Conservation (phyloP, 805 yeast genomes). For the Phaffomyces antillensis region DNA sequence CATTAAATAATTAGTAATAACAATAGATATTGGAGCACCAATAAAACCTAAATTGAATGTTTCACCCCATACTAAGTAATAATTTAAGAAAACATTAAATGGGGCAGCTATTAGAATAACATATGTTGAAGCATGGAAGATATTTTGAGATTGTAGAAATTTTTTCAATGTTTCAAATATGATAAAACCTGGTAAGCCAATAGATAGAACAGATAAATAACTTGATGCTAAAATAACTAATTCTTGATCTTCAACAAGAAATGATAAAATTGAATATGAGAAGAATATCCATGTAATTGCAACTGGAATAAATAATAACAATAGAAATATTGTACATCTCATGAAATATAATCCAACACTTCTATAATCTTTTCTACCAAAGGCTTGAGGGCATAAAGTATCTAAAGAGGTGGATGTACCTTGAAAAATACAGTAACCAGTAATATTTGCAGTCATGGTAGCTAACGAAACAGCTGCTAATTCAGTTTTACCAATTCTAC, state of each 20-base stretch:
- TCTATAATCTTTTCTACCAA: constrained; percentile 57
- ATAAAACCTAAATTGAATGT: constrained; percentile 59
- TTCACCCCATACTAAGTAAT: constrained; percentile 59
- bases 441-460: constrained; percentile 71
- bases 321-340: constrained; percentile 58
- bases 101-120: constrained; percentile 69
- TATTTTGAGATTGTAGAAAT: constrained; percentile 69
- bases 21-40: constrained; percentile 75
- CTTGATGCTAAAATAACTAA: constrained; percentile 47
- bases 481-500: constrained; percentile 62
- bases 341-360: constrained; percentile 63
- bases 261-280: constrained; percentile 41
- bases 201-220: constrained; percentile 47
- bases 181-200: constrained; percentile 71
- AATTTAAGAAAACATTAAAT: constrained; percentile 59
- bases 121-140: constrained; percentile 74
- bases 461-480: constrained; percentile 72
- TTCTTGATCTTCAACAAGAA: constrained; percentile 36
- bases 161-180: constrained; percentile 65
- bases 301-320: constrained; percentile 47
- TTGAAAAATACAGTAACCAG: constrained; percentile 68
- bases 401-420: constrained; percentile 77
- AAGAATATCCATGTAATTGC: constrained; percentile 53
- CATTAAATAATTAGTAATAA: constrained; percentile 66
- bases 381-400: constrained; percentile 74